Percentiles rank a stretch among this genome's conserved stretches.
Conservation (phyloP, 257 asterid genomes). For the Gentiana macrophylla region DNA sequence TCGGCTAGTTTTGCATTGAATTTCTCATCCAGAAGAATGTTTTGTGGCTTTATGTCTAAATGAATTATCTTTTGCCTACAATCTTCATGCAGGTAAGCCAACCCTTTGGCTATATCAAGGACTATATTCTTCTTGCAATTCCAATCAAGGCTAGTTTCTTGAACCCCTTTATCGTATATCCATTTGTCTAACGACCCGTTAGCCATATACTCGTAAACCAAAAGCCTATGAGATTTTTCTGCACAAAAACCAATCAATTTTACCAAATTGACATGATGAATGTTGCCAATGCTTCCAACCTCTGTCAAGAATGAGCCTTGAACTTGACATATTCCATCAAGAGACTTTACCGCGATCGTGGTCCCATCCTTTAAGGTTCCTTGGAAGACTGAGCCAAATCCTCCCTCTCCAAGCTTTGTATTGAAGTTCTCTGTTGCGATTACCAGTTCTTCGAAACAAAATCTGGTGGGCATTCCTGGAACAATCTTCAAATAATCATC, state of each 20-base stretch:
- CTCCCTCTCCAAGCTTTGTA: constrained; percentile 14
- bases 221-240: constrained; percentile 30
- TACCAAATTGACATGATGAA: constrained; percentile 38
- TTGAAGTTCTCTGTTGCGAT: constrained; percentile 9
- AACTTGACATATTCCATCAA: constrained; percentile 4
- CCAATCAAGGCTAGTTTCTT: constrained; percentile 19
- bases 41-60: constrained; percentile 45
- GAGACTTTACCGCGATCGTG: constrained; percentile 17
- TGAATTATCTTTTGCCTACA: constrained; percentile 37
- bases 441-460: constrained; percentile 6
- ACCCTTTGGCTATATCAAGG: constrained; percentile 34
- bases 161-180: constrained; percentile 6
- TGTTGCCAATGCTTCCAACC: constrained; percentile 15
- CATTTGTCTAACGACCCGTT: constrained; percentile 38
- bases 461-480: constrained; percentile 10
- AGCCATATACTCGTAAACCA: constrained; percentile 46
- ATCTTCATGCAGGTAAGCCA: constrained; percentile 46
- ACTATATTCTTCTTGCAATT: constrained; percentile 20
- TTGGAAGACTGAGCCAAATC: constrained; percentile 15
- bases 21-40: constrained; percentile 36
- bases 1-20: constrained; percentile 34
- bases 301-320: constrained; percentile 12
- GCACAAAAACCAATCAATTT: constrained; percentile 38
- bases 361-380: constrained; percentile 8
- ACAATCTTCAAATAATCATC: constrained; percentile 1